phyloP scores from a whole-genome alignment of 805 yeast genomes.

The Yamadazyma sp. region DNA sequence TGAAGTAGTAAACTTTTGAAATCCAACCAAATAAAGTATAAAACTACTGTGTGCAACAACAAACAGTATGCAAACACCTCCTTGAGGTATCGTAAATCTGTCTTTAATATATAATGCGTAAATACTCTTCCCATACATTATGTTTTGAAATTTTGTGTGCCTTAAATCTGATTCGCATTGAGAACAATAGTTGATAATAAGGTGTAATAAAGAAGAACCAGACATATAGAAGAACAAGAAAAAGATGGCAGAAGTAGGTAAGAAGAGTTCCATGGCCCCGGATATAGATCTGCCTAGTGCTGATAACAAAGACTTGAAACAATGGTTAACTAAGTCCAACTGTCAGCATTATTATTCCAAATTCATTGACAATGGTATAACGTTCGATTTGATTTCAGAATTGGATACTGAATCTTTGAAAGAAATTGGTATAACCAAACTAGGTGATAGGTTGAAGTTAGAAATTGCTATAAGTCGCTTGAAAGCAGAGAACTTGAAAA shows the following conservation, averaged over 20 bases:
- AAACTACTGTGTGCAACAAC: neutral
- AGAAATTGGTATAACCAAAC: slow-evolving; percentile 68
- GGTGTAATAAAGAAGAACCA: too few species aligned
- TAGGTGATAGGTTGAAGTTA: slow-evolving; percentile 80
- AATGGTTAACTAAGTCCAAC: slow-evolving; percentile 33
- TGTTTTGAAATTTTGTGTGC: too few species aligned
- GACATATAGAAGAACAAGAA: too few species aligned
- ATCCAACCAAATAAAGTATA: too few species aligned
- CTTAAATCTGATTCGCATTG: too few species aligned
- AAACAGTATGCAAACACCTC: neutral
- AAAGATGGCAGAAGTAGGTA: neutral
- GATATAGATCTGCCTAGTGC: slow-evolving; percentile 1
- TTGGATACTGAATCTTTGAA: slow-evolving; percentile 62
- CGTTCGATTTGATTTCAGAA: slow-evolving; percentile 54
- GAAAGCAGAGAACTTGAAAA: slow-evolving; percentile 29
- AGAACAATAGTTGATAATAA: too few species aligned
- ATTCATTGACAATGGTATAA: slow-evolving; percentile 50
- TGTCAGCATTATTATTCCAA: slow-evolving; percentile 33
- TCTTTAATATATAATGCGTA: too few species aligned
- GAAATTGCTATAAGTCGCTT: slow-evolving; percentile 54
- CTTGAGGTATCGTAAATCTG: too few species aligned
- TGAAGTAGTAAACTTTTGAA: slow-evolving; percentile 26
- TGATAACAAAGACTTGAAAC: slow-evolving; percentile 24
- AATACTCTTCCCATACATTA: too few species aligned
- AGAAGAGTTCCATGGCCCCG: neutral